phyloP scores from a whole-genome alignment of 371 early-diverging fungal species.

The Mortierella sp. region DNA sequence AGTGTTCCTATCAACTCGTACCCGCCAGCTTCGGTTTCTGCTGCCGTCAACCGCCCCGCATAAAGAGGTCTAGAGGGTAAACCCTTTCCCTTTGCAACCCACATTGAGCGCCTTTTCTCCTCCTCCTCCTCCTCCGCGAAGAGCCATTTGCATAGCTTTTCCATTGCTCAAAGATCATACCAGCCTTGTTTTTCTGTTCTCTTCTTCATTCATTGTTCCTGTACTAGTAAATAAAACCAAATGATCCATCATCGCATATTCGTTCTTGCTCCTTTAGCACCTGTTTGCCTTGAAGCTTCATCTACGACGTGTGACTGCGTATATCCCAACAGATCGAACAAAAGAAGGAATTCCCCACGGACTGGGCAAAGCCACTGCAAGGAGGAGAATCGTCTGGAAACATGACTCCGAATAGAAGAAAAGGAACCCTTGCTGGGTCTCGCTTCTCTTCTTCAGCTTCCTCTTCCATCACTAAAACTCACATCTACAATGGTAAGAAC shows the following conservation, averaged over 20 bases:
- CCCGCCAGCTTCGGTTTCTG: slow-evolving; percentile 15
- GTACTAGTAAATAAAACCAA: background rate
- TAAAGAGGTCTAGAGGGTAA: background rate
- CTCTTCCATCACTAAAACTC: background rate
- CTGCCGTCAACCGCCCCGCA: slow-evolving; percentile 20
- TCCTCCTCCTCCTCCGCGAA: too few species aligned
- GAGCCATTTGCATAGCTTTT: too few species aligned
- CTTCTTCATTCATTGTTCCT: background rate
- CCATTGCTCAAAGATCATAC: slow-evolving; percentile 1
- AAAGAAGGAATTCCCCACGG: background rate
- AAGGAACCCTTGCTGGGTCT: background rate
- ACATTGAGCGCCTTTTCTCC: background rate
- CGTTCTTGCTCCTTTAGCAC: background rate
- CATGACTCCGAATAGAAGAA: background rate
- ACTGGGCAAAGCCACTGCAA: slow-evolving; percentile 1
- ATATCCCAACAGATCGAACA: background rate
- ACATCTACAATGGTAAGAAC: background rate
- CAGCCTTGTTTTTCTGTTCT: background rate
- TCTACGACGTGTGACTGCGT: slow-evolving; percentile 1
- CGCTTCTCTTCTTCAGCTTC: background rate
- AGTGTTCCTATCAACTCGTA: slow-evolving; percentile 20
- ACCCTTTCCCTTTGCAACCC: background rate
- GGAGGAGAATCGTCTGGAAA: slow-evolving; percentile 7
- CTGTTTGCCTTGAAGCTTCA: too few species aligned
- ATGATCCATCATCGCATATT: background rate